These are phyloP conservation scores for Clitoria ternatea DNA, from an alignment of 306 rosid genomes.

Conservation along the genomic window DNA sequence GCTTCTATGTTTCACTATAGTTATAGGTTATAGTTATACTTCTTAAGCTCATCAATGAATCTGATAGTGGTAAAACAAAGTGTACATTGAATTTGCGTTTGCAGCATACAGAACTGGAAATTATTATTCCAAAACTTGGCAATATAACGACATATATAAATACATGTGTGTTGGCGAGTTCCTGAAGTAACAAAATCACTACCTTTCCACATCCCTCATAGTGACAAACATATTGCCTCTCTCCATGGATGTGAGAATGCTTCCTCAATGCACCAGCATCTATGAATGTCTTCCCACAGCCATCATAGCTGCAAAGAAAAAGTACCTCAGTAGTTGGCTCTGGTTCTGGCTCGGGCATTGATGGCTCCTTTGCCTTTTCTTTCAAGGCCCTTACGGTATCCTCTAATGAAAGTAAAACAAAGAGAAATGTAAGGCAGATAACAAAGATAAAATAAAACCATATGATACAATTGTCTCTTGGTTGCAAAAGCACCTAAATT, in stretches of 20 bases:
- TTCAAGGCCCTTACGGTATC: constrained; percentile 62
- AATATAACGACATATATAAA: neutral
- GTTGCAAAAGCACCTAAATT: constrained; percentile 17
- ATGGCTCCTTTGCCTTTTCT: constrained; percentile 66
- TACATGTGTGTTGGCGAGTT: neutral
- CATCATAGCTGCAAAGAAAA: constrained; percentile 92
- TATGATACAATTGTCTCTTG: neutral
- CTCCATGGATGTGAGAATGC: constrained; percentile 97
- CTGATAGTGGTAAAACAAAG: neutral
- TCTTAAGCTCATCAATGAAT: neutral
- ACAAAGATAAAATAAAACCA: constrained; percentile 3
- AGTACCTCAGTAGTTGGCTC: constrained; percentile 98
- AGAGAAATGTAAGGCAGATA: constrained; percentile 22
- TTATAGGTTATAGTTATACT: neutral
- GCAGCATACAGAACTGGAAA: neutral
- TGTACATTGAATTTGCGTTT: neutral
- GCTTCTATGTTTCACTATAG: neutral
- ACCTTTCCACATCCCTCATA: constrained; percentile 98
- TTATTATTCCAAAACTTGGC: neutral
- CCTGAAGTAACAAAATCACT: constrained; percentile 12
- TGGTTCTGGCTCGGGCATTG: constrained; percentile 82
- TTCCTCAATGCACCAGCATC: constrained; percentile 98
- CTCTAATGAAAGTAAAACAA: constrained; percentile 44
- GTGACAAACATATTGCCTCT: constrained; percentile 84
- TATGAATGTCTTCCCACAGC: constrained; percentile 94